phyloP scores from a whole-genome alignment of 495 filamentous ascomycete species.

The Aspergillus kassunensis region DNA sequence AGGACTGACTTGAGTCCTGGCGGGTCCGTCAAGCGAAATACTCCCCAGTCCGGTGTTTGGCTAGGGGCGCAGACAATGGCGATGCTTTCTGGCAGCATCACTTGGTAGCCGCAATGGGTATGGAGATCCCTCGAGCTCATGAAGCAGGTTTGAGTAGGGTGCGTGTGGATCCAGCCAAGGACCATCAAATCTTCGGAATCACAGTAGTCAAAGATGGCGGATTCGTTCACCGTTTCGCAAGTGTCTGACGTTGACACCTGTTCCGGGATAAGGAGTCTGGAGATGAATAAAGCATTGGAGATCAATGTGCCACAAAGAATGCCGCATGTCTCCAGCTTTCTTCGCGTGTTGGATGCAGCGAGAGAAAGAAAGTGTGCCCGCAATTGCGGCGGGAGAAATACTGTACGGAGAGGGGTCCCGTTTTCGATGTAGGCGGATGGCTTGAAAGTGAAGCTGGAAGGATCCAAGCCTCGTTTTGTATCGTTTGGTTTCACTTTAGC shows the following conservation, averaged over 20 bases:
- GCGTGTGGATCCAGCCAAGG: conserved; percentile 97
- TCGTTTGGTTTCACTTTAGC: conserved; percentile 25
- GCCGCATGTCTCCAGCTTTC: conserved; percentile 89
- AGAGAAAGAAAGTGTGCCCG: conserved; percentile 66
- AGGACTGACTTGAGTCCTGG: conserved; percentile 80
- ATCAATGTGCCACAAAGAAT: conserved; percentile 87
- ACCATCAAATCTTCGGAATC: conserved; percentile 80
- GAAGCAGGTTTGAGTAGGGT: conserved; percentile 94
- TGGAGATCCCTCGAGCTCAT: conserved; percentile 94
- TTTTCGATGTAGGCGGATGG: conserved; percentile 85
- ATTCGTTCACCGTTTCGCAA: conserved; percentile 87
- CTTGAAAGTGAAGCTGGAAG: conserved; percentile 69
- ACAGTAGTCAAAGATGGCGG: conserved; percentile 79
- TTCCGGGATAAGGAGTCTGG: conserved; percentile 81
- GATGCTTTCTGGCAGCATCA: conserved; percentile 91
- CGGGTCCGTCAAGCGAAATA: conserved; percentile 89
- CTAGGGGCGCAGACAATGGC: conserved; percentile 94
- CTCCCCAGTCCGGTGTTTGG: conserved; percentile 78
- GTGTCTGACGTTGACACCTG: conserved; percentile 87
- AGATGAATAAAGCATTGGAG: conserved; percentile 90
- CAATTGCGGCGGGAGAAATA: conserved; percentile 78
- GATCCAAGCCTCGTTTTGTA: conserved; percentile 34
- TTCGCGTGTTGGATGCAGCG: conserved; percentile 69
- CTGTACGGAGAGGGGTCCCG: conserved; percentile 74
- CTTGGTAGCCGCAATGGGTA: conserved; percentile 88